Percentiles rank a stretch among this genome's conserved stretches.
Evolutionary conservation across 148 eudicot genomes (phyloP).

Genomic region (Bassia scoparia): DNA sequence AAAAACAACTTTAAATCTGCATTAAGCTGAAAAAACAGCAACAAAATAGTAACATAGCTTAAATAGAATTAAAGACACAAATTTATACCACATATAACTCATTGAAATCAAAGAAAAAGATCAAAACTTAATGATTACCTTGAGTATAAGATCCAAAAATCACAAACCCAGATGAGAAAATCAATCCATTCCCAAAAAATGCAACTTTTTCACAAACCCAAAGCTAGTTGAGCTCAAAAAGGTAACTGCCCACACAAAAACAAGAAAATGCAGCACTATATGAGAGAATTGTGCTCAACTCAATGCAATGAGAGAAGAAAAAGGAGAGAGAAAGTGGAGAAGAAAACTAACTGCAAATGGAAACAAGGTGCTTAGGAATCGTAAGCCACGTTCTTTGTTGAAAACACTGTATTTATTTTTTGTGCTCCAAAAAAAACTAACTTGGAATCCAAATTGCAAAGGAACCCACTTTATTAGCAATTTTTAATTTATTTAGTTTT

Average conservation of each 20-base stretch:
- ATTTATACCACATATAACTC: background rate
- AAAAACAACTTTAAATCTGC: slow-evolving; percentile 7
- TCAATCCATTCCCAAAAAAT: slow-evolving; percentile 9
- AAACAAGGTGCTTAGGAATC: slow-evolving; percentile 15
- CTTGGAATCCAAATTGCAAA: slow-evolving; percentile 19
- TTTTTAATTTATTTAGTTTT: background rate
- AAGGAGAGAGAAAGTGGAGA: slow-evolving; percentile 16
- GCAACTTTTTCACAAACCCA: slow-evolving; percentile 14
- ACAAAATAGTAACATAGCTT: too few species aligned
- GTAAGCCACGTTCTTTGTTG: slow-evolving; percentile 33
- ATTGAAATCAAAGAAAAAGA: slow-evolving; percentile 6
- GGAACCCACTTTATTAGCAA: slow-evolving; percentile 16
- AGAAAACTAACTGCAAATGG: slow-evolving; percentile 25
- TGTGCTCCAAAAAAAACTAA: slow-evolving; percentile 10
- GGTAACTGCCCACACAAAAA: slow-evolving; percentile 15
- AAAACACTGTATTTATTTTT: slow-evolving; percentile 7
- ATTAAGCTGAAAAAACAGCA: background rate
- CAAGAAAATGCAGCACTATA: background rate
- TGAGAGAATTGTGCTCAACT: too few species aligned
- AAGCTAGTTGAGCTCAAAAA: slow-evolving; percentile 11
- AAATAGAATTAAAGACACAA: too few species aligned
- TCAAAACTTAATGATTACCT: slow-evolving; percentile 24
- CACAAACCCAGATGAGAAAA: slow-evolving; percentile 29
- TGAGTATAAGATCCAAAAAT: slow-evolving; percentile 21
- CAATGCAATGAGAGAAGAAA: background rate